A percentile compares a stretch with the other conserved stretches of the same genome.
Evolutionary conservation across 202 grass and related monocot genomes (phyloP).

Genomic region (Carex sylvatica): DNA sequence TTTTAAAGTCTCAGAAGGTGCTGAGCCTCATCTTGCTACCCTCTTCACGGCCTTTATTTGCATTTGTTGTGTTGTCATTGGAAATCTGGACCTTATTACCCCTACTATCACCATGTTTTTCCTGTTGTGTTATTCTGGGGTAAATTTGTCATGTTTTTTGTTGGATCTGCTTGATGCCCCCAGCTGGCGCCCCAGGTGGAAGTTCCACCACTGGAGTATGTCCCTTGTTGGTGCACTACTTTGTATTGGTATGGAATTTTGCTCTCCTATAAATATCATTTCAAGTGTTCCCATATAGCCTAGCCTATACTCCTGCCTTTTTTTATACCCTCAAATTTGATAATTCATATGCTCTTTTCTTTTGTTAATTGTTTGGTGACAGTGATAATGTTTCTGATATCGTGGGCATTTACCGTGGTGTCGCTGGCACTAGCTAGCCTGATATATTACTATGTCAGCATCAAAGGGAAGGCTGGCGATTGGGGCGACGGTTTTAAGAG

Average conservation of each 20-base stretch:
- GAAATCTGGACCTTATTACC: slow-evolving; percentile 96
- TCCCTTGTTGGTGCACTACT: slow-evolving; percentile 91
- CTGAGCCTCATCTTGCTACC: slow-evolving; percentile 75
- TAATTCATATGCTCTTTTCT: neutral
- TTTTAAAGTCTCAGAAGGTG: slow-evolving; percentile 90
- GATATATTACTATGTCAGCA: slow-evolving; percentile 97
- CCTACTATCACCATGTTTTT: slow-evolving; percentile 99
- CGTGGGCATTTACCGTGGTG: slow-evolving; percentile 94
- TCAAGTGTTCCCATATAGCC: neutral
- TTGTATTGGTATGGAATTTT: slow-evolving; percentile 67
- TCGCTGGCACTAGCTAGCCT: slow-evolving; percentile 93
- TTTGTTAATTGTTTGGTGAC: slow-evolving; percentile 36
- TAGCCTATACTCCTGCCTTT: neutral
- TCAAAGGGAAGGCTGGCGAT: slow-evolving; percentile 96
- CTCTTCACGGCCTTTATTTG: slow-evolving; percentile 91
- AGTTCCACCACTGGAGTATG: slow-evolving; percentile 98
- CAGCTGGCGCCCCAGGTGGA: slow-evolving; percentile 99
- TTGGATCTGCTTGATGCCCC: slow-evolving; percentile 96
- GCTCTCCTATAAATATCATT: neutral
- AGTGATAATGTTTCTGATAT: slow-evolving; percentile 99
- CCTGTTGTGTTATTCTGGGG: slow-evolving; percentile 91
- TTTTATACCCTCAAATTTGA: neutral
- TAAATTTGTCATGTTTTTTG: slow-evolving; percentile 96
- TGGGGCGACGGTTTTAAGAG: slow-evolving; percentile 99
- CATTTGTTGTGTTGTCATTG: slow-evolving; percentile 85